phyloP scores from a whole-genome alignment of 108 stramenopile species.

The Skeletonema potamos region DNA sequence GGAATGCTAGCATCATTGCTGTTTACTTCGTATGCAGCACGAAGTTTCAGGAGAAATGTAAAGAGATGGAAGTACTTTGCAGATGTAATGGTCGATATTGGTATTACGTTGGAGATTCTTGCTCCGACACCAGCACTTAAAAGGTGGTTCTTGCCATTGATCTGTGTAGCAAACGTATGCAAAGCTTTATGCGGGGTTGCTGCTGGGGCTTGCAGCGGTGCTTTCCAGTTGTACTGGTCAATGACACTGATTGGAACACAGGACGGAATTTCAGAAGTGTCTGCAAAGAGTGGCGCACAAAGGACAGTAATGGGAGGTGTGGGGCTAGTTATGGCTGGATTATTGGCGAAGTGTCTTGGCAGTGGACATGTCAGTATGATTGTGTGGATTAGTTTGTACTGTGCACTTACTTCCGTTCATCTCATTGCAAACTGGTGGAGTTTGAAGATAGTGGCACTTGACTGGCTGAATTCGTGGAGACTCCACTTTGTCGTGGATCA shows the following conservation, averaged over 20 bases:
- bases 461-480: conserved; percentile 66
- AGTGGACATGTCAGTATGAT: conserved; percentile 42
- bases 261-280: conserved; percentile 42
- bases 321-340: conserved; percentile 69
- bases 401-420: conserved; percentile 59
- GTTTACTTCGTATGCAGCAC: conserved; percentile 71
- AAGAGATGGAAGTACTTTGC: conserved; percentile 85
- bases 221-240: conserved; percentile 82
- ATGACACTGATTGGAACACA: conserved; percentile 53
- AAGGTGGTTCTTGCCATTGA: conserved; percentile 66
- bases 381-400: conserved; percentile 51
- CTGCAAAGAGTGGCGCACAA: conserved; percentile 85
- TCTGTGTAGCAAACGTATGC: conserved; percentile 75
- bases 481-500: conserved; percentile 55
- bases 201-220: conserved; percentile 77
- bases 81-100: conserved; percentile 78
- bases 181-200: conserved; percentile 87
- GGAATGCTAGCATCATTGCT: conserved; percentile 77
- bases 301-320: conserved; percentile 77
- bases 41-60: conserved; percentile 63
- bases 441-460: conserved; percentile 75
- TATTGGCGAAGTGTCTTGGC: conserved; percentile 53
- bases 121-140: conserved; percentile 50
- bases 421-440: conserved; percentile 64
- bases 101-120: conserved; percentile 76